Conservation (phyloP, 177 flowering plant species). For the Telopea speciosissima region DNA sequence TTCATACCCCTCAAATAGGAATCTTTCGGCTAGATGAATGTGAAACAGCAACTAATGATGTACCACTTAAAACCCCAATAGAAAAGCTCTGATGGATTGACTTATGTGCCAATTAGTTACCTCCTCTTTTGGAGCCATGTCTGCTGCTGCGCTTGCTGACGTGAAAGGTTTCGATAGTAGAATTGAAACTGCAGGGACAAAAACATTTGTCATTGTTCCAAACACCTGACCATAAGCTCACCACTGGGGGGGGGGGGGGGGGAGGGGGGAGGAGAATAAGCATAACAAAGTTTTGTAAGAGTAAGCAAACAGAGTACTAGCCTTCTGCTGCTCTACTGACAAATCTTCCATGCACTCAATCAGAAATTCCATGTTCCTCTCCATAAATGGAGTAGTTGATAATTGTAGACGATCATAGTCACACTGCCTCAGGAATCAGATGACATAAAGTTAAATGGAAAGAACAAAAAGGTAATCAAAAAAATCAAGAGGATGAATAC, state of each 20-base stretch:
- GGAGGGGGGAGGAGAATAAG: too few relatives aligned
- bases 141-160: constrained; percentile 97
- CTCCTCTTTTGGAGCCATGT: constrained; percentile 98
- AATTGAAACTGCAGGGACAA: constrained; percentile 66
- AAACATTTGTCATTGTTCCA: not conserved
- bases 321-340: constrained; percentile 90
- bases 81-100: not conserved
- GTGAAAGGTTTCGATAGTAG: constrained; percentile 76
- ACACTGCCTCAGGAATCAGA: constrained; percentile 40
- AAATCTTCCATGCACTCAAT: constrained; percentile 97
- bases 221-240: not conserved
- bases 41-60: not conserved
- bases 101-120: constrained; percentile 23
- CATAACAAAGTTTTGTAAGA: not conserved
- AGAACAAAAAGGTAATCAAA: not conserved
- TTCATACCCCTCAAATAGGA: too few relatives aligned
- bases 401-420: constrained; percentile 87
- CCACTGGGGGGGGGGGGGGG: too few relatives aligned
- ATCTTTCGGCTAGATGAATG: too few relatives aligned
- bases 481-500: not conserved
- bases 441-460: not conserved
- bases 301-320: constrained; percentile 21
- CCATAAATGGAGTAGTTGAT: constrained; percentile 74
- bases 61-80: not conserved
- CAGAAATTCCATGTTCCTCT: constrained; percentile 88